Evolutionary conservation across 2,329 filamentous ascomycete genomes (phyloP), one percentile per base, ranked within the genome.

Genomic region (Endothia cerciana): DNA sequence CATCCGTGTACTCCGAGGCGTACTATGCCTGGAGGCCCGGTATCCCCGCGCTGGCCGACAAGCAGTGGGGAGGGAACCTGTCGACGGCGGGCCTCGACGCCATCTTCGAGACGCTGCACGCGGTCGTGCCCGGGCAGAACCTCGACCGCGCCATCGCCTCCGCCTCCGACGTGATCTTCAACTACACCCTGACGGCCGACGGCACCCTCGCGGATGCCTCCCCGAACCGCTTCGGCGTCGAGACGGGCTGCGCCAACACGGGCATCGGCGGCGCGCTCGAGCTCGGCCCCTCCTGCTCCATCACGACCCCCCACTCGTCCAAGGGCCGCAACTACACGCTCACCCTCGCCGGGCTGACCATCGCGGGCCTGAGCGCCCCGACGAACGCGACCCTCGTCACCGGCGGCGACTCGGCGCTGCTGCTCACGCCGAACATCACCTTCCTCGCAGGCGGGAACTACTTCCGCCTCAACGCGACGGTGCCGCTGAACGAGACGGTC

Each of bases 251-350:
- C 69, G 62, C 67, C 1, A 62, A 17, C 1, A n/a, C 30, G 2
- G 36, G n/a, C 5, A 40, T 22, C 10, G 49, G 76, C 33, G 72
- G 71, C 0, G 73, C 74, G 4, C 65, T 82, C 3, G 49, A 68
- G 1, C 69, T 83, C 25, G 71, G 72, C 4, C 66, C 74, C 0
- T 67, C 73, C 0, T 86, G 84, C 70, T 73, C 74, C 3, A 65
- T 86, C 1, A 73, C 66, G 1, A 86, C 83, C 0, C 83, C 83
- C 0, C 72, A 85, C 10, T 73, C 73, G 0, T 83, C 82, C 41
- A 88, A 88, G 71, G 86, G 86, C 2, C 78, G 83, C 65, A 78
- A 87, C 70, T 88, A 88, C 72, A 85, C 82, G 0, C 77, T 88
- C 1, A 77, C 80, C 0, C 76, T 87, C 17, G 74, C 76, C 0